Conservation (phyloP, 352 stramenopile species). For the Elongisporangium anandrum region DNA sequence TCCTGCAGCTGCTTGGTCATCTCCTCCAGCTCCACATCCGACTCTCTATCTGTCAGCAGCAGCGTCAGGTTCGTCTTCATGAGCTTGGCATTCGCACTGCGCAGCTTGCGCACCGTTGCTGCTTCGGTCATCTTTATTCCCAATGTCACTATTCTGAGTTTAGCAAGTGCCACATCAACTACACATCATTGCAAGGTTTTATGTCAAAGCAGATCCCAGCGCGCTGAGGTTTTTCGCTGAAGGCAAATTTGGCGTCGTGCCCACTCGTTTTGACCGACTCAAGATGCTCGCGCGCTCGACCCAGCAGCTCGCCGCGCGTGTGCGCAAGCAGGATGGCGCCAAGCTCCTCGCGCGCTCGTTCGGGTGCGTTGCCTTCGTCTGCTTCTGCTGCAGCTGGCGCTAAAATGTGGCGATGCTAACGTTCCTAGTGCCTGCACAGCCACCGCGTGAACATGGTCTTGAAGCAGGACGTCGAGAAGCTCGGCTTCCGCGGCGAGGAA, state of each 20-base stretch:
- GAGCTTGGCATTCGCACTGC: constrained; percentile 38
- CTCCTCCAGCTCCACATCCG: constrained; percentile 28
- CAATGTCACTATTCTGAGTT: not conserved
- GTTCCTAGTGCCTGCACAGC: constrained; percentile 15
- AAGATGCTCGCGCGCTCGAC: constrained; percentile 35
- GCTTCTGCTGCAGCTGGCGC: not conserved
- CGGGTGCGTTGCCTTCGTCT: constrained; percentile 33
- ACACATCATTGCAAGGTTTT: constrained; percentile 1
- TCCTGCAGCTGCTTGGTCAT: constrained; percentile 21
- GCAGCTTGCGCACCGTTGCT: constrained; percentile 20
- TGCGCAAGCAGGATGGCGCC: constrained; percentile 38
- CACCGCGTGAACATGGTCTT: constrained; percentile 85
- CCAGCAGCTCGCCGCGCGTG: constrained; percentile 18
- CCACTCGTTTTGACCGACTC: constrained; percentile 1
- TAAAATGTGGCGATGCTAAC: not conserved
- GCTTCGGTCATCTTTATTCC: constrained; percentile 12
- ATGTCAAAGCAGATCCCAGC: not conserved
- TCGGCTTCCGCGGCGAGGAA: constrained; percentile 89
- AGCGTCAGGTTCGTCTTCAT: constrained; percentile 52
- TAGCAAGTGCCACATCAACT: not conserved
- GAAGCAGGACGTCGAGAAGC: constrained; percentile 77
- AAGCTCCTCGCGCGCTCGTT: constrained; percentile 50
- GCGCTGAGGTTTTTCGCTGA: not conserved
- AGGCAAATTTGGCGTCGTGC: constrained; percentile 1
- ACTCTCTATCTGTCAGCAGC: constrained; percentile 49